Evolutionary conservation across 163 green algal species (phyloP).

Genomic region (Coccomyxa subellipsoidea): DNA sequence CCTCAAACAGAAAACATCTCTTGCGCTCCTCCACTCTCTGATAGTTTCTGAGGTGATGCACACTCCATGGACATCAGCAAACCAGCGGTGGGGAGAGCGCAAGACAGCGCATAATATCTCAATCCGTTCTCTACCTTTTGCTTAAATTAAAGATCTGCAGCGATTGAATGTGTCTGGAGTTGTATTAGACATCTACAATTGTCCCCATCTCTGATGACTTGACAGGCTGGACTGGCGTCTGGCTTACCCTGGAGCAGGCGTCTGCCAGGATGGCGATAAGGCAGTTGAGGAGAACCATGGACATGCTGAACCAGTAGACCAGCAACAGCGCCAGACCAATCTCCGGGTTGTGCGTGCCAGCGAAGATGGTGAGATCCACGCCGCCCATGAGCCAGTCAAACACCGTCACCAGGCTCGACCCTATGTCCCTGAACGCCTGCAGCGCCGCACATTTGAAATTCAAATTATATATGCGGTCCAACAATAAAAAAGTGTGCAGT

Average conservation of each 20-base stretch:
- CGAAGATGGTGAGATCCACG: slow-evolving; percentile 15
- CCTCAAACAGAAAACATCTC: too few relatives aligned
- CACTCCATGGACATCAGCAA: too few relatives aligned
- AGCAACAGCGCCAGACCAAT: slow-evolving; percentile 8
- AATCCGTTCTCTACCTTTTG: too few relatives aligned
- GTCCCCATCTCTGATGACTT: background rate
- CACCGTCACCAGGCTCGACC: slow-evolving; percentile 28
- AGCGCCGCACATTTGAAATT: slow-evolving; percentile 9
- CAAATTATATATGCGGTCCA: too few relatives aligned
- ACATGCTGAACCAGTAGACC: slow-evolving; percentile 63
- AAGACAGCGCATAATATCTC: too few relatives aligned
- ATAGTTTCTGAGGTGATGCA: too few relatives aligned
- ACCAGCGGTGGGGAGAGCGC: too few relatives aligned
- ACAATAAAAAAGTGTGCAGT: too few relatives aligned
- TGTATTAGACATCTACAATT: too few relatives aligned
- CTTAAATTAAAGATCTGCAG: too few relatives aligned
- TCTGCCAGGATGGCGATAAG: slow-evolving; percentile 26
- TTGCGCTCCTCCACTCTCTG: too few relatives aligned
- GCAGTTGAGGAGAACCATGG: slow-evolving; percentile 71
- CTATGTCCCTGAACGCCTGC: slow-evolving; percentile 25
- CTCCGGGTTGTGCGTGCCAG: background rate
- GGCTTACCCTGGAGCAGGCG: slow-evolving; percentile 8
- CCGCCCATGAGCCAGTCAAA: slow-evolving; percentile 14
- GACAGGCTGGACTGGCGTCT: slow-evolving; percentile 17
- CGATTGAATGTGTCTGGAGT: too few relatives aligned